phyloP scores from a whole-genome alignment of 805 yeast genomes.

The Saccharomyces kudriavzevii region DNA sequence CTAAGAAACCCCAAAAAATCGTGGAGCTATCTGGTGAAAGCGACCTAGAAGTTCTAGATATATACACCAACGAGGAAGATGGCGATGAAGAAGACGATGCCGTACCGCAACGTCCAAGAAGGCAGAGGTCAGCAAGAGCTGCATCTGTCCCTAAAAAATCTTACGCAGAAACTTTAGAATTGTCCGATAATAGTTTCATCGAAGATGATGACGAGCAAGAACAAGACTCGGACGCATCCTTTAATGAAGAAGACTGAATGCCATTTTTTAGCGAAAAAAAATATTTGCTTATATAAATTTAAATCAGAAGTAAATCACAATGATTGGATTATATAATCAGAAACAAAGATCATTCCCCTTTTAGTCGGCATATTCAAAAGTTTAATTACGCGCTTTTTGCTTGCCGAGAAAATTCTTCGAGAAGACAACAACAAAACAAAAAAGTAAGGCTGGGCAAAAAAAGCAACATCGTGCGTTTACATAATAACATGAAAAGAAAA shows the following conservation, averaged over 20 bases:
- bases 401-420: background rate
- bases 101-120: conserved; percentile 11
- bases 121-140: conserved; percentile 18
- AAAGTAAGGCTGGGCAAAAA: background rate
- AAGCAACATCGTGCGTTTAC: background rate
- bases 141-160: conserved; percentile 9
- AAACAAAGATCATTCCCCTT: background rate
- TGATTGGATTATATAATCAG: background rate
- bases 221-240: conserved; percentile 14
- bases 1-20: conserved; percentile 2
- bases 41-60: conserved; percentile 10
- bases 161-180: conserved; percentile 15
- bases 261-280: background rate
- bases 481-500: background rate
- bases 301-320: background rate
- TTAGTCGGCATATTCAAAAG: background rate
- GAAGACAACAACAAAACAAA: background rate
- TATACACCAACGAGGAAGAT: conserved; percentile 1
- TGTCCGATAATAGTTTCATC: conserved; percentile 24
- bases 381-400: background rate
- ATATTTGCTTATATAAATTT: background rate
- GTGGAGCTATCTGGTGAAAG: conserved; percentile 19
- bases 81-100: conserved; percentile 12
- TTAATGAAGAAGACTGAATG: conserved; percentile 14
- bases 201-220: conserved; percentile 17